A percentile compares a stretch with the other conserved stretches of the same genome.
These are phyloP conservation scores for Penicillium sp. DNA, from an alignment of 2,329 filamentous ascomycete genomes.

Conservation along the genomic window DNA sequence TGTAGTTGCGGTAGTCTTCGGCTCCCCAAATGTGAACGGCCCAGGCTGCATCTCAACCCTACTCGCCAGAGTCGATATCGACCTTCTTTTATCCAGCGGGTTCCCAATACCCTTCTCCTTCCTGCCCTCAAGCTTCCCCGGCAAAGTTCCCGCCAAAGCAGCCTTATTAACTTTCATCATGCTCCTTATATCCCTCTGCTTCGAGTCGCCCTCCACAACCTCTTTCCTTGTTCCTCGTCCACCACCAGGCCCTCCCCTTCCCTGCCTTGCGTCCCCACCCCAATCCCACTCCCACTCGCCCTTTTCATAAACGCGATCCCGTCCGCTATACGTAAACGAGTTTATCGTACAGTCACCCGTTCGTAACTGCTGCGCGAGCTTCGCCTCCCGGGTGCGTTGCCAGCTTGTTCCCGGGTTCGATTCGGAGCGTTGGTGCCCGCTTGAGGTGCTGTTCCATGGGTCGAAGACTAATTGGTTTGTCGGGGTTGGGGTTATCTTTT, in stretches of 20 bases:
- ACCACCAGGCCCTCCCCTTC: not conserved
- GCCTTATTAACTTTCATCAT: slow-evolving; percentile 25
- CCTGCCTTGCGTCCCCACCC: slow-evolving; percentile 5
- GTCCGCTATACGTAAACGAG: slow-evolving; percentile 43
- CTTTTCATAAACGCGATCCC: not conserved
- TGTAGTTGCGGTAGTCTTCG: not conserved
- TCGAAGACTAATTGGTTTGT: slow-evolving; percentile 44
- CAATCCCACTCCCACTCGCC: slow-evolving; percentile 20
- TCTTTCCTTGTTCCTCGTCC: not conserved
- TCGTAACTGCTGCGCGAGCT: slow-evolving; percentile 72
- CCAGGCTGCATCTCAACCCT: not conserved
- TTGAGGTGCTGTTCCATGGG: slow-evolving; percentile 68
- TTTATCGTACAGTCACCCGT: slow-evolving; percentile 61
- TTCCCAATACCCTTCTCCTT: not conserved
- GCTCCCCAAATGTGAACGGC: not conserved
- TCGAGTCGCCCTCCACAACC: not conserved
- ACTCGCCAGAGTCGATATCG: not conserved
- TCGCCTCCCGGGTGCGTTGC: slow-evolving; percentile 71
- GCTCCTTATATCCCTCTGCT: slow-evolving; percentile 50
- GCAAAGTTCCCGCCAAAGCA: not conserved
- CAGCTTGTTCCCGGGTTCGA: slow-evolving; percentile 69
- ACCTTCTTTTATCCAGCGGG: not conserved
- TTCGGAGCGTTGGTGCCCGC: slow-evolving; percentile 80
- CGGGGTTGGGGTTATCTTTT: slow-evolving; percentile 7
- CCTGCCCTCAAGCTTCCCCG: not conserved